phyloP scores from a whole-genome alignment of 352 stramenopile genomes.

The Lagenidium sp. region DNA sequence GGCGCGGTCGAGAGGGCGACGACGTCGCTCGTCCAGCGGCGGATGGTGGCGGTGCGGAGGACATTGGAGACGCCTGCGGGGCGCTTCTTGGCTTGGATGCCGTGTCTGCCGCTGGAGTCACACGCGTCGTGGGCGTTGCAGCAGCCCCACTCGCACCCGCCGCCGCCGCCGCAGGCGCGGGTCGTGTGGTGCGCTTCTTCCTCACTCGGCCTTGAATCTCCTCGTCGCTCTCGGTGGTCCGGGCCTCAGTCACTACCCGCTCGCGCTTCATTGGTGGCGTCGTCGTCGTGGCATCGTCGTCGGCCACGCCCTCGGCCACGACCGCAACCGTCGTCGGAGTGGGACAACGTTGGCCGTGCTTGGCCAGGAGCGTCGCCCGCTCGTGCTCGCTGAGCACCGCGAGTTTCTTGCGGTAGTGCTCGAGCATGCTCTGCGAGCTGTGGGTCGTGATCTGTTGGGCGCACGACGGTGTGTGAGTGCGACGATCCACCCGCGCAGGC shows the following conservation, averaged over 20 bases:
- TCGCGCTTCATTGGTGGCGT: not conserved
- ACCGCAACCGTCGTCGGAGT: no score
- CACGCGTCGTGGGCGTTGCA: no score
- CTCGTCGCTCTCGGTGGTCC: not conserved
- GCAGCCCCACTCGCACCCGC: no score
- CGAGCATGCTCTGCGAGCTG: slow-evolving; percentile 35
- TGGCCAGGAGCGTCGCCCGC: slow-evolving; percentile 7
- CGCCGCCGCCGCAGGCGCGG: not conserved
- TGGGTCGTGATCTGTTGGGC: slow-evolving; percentile 31
- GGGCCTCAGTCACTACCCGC: not conserved
- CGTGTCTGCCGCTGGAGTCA: no score
- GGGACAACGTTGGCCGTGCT: no score
- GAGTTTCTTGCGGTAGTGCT: slow-evolving; percentile 40
- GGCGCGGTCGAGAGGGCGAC: no score
- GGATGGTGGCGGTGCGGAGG: no score
- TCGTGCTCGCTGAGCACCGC: slow-evolving; percentile 23
- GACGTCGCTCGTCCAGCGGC: no score
- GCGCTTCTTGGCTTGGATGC: no score
- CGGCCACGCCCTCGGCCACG: not conserved
- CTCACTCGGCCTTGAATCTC: not conserved
- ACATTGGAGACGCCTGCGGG: no score
- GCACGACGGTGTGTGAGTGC: no score
- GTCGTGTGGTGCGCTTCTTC: not conserved
- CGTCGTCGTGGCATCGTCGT: not conserved
- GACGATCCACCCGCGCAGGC: no score